These are phyloP conservation scores for Fusarium incarnatum DNA, from an alignment of 2,329 filamentous ascomycete genomes.

Conservation along the genomic window DNA sequence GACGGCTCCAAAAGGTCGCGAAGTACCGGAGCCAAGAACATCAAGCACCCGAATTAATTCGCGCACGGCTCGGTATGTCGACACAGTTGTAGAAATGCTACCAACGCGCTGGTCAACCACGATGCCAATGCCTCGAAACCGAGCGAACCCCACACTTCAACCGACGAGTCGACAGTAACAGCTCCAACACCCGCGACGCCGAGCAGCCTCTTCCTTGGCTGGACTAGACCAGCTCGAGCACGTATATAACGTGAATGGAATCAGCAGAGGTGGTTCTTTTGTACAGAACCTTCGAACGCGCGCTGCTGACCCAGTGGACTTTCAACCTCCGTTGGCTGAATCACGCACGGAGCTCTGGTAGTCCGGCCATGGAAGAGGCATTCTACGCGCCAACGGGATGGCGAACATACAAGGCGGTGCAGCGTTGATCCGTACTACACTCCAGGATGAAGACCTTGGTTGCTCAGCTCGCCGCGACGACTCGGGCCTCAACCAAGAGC, in stretches of 20 bases:
- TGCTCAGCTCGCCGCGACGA: not conserved
- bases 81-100: not conserved
- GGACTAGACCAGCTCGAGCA: not conserved
- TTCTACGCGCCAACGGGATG: accelerated
- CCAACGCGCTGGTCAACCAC: not conserved
- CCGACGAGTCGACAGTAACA: not conserved
- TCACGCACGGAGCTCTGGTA: not conserved
- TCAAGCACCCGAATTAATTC: accelerated
- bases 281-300: not conserved
- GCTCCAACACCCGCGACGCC: not conserved
- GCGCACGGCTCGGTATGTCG: accelerated
- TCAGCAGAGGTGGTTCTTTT: not conserved
- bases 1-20: not conserved
- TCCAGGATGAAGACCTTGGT: not conserved
- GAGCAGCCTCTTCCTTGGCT: not conserved
- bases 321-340: not conserved
- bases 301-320: not conserved
- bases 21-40: not conserved
- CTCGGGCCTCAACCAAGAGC: not conserved
- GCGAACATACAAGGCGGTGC: not conserved
- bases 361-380: not conserved
- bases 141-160: not conserved
- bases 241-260: conserved; percentile 1
- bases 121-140: not conserved
- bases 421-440: not conserved